Percentiles rank a stretch among this genome's conserved stretches.
These are phyloP conservation scores for Leucogyrophana mollusca DNA, from an alignment of 768 basidiomycete species.

Conservation along the genomic window DNA sequence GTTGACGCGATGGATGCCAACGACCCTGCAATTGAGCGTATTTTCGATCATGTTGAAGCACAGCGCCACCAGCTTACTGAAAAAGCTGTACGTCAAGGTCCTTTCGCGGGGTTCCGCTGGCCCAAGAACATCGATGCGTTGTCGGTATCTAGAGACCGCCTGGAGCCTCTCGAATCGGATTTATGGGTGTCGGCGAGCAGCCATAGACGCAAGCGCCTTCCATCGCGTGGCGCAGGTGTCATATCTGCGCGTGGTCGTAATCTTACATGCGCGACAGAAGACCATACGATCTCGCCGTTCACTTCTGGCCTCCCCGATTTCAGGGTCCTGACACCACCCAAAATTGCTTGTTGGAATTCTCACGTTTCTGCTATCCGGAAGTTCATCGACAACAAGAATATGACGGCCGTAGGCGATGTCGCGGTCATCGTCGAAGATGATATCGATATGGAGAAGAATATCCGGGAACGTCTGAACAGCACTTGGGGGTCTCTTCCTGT, in stretches of 20 bases:
- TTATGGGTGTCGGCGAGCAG: conserved; percentile 8
- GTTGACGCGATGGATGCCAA: conserved; percentile 45
- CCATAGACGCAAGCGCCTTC: background rate
- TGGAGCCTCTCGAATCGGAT: conserved; percentile 19
- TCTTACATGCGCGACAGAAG: conserved; percentile 43
- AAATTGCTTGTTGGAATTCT: conserved; percentile 73
- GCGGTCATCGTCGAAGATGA: conserved; percentile 75
- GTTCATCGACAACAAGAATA: conserved; percentile 34
- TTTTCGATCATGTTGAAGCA: conserved; percentile 42
- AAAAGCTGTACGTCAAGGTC: too few species aligned
- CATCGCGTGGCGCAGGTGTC: conserved; percentile 2
- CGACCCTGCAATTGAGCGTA: conserved; percentile 35
- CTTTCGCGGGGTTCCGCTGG: conserved; percentile 33
- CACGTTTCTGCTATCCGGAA: conserved; percentile 53
- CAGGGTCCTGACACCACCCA: conserved; percentile 53
- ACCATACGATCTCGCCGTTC: conserved; percentile 37
- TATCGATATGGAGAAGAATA: conserved; percentile 71
- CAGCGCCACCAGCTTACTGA: conserved; percentile 25
- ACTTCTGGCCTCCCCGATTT: conserved; percentile 39
- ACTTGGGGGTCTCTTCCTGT: conserved; percentile 55
- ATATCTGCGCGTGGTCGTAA: conserved; percentile 15
- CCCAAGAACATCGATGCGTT: conserved; percentile 35
- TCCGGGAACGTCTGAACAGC: conserved; percentile 36
- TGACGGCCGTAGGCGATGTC: conserved; percentile 28
- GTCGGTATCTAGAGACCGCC: conserved; percentile 7